A percentile compares a stretch with the other conserved stretches of the same genome.
phyloP scores from a whole-genome alignment of 495 filamentous ascomycete species.

The Daldinia grandis region DNA sequence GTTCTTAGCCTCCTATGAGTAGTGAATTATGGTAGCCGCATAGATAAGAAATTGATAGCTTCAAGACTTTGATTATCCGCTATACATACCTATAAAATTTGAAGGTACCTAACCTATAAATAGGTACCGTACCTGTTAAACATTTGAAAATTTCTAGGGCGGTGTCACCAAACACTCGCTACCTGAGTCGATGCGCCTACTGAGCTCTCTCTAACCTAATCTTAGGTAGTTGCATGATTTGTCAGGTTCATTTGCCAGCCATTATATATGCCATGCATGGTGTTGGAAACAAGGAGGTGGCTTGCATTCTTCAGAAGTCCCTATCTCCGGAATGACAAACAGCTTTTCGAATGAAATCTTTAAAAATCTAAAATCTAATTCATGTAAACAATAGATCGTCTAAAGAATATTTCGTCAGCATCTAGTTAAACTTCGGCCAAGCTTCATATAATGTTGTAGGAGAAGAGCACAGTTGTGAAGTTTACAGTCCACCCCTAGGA shows the following conservation, averaged over 20 bases:
- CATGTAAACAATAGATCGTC: no score
- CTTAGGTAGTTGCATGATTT: not conserved
- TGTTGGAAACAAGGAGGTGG: not conserved
- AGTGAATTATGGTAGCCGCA: not conserved
- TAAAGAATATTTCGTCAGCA: no score
- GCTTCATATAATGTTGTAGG: no score
- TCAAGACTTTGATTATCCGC: not conserved
- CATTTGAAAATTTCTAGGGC: not conserved
- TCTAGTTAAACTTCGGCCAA: no score
- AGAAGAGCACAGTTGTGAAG: no score
- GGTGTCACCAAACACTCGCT: not conserved
- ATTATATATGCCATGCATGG: not conserved
- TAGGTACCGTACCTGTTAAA: no score
- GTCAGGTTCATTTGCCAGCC: not conserved
- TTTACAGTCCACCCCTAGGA: no score
- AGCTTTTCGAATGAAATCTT: not conserved
- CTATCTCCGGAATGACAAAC: not conserved
- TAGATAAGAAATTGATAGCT: not conserved
- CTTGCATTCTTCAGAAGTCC: not conserved
- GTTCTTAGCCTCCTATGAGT: not conserved
- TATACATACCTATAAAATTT: not conserved
- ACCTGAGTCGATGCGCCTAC: not conserved
- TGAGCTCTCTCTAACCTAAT: not conserved
- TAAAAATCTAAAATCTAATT: no score
- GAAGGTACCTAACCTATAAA: no score